Evolutionary conservation across 2,329 filamentous ascomycete genomes (phyloP).

Genomic region (Fusarium multiceps): DNA sequence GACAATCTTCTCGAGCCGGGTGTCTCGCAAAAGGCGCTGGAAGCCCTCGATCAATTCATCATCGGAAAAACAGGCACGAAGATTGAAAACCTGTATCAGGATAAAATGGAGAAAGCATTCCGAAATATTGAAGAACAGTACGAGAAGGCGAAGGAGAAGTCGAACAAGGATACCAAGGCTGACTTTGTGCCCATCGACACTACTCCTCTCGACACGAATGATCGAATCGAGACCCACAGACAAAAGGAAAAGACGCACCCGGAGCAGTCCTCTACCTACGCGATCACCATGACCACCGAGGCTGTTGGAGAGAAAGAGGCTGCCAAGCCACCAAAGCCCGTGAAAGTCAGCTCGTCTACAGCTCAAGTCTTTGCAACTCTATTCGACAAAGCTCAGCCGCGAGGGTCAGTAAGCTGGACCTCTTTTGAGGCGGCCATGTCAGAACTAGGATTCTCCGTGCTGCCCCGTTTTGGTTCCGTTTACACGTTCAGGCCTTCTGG

Average conservation of each 20-base stretch:
- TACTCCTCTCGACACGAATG: constrained; percentile 35
- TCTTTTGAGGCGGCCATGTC: constrained; percentile 56
- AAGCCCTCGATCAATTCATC: constrained; percentile 53
- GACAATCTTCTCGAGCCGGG: constrained; percentile 56
- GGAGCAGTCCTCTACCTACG: constrained; percentile 50
- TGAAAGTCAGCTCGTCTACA: constrained; percentile 55
- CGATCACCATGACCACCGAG: constrained; percentile 37
- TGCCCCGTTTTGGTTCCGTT: constrained; percentile 56
- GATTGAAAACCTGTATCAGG: constrained; percentile 58
- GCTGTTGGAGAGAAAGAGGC: neutral
- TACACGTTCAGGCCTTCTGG: constrained; percentile 54
- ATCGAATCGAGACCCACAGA: constrained; percentile 49
- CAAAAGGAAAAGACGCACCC: constrained; percentile 60
- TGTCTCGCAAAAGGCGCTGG: constrained; percentile 52
- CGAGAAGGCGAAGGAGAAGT: constrained; percentile 41
- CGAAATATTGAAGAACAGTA: constrained; percentile 48
- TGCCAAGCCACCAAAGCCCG: constrained; percentile 2
- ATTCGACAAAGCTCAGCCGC: constrained; percentile 47
- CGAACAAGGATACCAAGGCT: constrained; percentile 29
- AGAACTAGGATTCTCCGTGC: constrained; percentile 55
- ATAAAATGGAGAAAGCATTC: constrained; percentile 55
- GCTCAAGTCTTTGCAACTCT: constrained; percentile 53
- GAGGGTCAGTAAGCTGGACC: constrained; percentile 50
- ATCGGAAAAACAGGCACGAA: constrained; percentile 52
- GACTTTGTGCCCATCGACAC: constrained; percentile 15